Evolutionary conservation across 306 rosid genomes (phyloP).

Genomic region (Lithocarpus polystachyus): DNA sequence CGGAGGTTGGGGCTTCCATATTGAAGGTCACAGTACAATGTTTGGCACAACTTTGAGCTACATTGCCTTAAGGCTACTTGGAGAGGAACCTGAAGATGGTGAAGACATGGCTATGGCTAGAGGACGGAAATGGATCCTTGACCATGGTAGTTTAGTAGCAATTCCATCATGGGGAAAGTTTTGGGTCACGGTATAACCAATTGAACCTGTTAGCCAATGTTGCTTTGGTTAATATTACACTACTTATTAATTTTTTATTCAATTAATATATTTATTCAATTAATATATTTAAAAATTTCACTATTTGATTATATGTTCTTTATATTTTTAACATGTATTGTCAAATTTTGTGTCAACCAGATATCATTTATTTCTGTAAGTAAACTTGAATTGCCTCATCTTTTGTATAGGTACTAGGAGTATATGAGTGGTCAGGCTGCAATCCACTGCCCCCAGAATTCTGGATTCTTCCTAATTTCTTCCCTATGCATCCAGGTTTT

Average conservation of each 20-base stretch:
- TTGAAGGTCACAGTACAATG: conserved; percentile 71
- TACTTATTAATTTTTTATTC: no score
- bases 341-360: no score
- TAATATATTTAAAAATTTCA: no score
- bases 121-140: conserved; percentile 60
- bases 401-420: conserved; percentile 43
- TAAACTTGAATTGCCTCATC: neutral
- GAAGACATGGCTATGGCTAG: conserved; percentile 34
- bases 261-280: no score
- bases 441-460: conserved; percentile 77
- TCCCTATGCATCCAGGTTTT: conserved; percentile 62
- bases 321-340: no score
- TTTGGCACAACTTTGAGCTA: conserved; percentile 64
- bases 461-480: conserved; percentile 54
- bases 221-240: no score
- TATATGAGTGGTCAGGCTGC: conserved; percentile 71
- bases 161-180: conserved; percentile 81
- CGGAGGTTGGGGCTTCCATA: conserved; percentile 80
- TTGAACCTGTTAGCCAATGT: no score
- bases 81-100: conserved; percentile 37
- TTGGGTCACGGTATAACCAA: conserved; percentile 47
- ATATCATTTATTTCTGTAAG: no score
- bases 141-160: conserved; percentile 53
- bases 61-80: conserved; percentile 62
- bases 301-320: no score